phyloP scores from a whole-genome alignment of 768 basidiomycete species.

The Pulveroboletus sp. region DNA sequence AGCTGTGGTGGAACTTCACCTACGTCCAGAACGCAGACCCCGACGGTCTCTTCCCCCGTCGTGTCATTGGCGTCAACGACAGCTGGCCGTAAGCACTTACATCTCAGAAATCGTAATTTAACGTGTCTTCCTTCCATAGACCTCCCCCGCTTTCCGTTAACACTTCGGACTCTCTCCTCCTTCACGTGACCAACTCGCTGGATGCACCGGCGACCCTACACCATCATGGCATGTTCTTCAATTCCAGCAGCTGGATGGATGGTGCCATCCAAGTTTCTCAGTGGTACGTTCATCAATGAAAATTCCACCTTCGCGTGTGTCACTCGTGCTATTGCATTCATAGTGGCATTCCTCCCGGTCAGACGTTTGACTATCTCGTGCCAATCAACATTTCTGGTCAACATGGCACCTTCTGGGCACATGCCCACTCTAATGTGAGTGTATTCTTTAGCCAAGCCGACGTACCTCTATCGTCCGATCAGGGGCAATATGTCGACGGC shows the following conservation, averaged over 20 bases:
- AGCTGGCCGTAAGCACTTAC: constrained; percentile 79
- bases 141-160: constrained; percentile 78
- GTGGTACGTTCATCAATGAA: constrained; percentile 46
- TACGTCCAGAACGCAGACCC: constrained; percentile 78
- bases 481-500: constrained; percentile 92
- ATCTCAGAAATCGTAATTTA: no score
- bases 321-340: background rate
- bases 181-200: constrained; percentile 75
- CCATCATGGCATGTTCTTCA: constrained; percentile 96
- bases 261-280: constrained; percentile 80
- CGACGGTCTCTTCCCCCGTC: constrained; percentile 71
- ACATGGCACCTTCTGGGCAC: constrained; percentile 80
- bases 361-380: constrained; percentile 69
- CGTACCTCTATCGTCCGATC: background rate
- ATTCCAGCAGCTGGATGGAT: constrained; percentile 82
- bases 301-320: no score
- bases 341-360: constrained; percentile 75
- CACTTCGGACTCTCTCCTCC: constrained; percentile 63
- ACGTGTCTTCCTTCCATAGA: constrained; percentile 34
- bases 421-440: constrained; percentile 52
- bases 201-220: constrained; percentile 69
- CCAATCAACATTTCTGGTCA: constrained; percentile 64
- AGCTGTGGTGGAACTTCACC: constrained; percentile 89
- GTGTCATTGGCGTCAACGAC: constrained; percentile 83
- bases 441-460: background rate